Base-by-base conservation (phyloP, 2,329 filamentous ascomycete species). In the Cladophialophora immunda region DNA sequence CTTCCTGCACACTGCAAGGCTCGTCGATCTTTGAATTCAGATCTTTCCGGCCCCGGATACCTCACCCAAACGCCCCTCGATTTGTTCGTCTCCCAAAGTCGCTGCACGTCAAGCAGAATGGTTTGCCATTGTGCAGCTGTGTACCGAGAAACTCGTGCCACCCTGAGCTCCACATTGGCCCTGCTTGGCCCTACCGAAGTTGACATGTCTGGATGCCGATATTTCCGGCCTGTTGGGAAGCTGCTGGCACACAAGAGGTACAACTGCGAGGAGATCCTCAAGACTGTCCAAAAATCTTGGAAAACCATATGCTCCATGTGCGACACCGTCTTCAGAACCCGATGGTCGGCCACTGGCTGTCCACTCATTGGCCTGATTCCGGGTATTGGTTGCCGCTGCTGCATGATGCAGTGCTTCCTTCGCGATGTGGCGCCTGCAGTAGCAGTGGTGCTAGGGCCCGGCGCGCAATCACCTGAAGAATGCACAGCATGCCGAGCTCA, bases 371-470 rank as follows among this genome's bases (percentile, higher is more conserved):
- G 57, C 29, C 29, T 30, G 36, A 15, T 30, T 50, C 29, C 29
- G 57, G 4, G 17, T 50, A n/a, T 32, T 59, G 45, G 57, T 50
- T 52, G 34, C 63, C 61, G 59, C 64, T 55, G 27, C 22, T 59
- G 60, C 65, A 38, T 57, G 36, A 62, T 67, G 65, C 56, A 64
- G 45, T 36, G 41, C 9, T 45, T 57, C 57, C 29, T 34, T 32
- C 11, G 25, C 60, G 56, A 52, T 56, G 61, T 67, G 65, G 65
- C 65, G 61, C 60, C 55, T 53, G 53, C 60, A 60, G 30, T n/a
- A n/a, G n/a, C n/a, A n/a, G n/a, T n/a, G n/a, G n/a, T 57, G 15
- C 53, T 50, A 36, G 55, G 57, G 19, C 50, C 54, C 58, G 41
- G 53, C 32, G 15, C 32, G 30, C 25, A 25, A 27, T 52, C 45